These are phyloP conservation scores for Nasturtium officinale DNA, from an alignment of 345 rosid genomes.

Conservation along the genomic window DNA sequence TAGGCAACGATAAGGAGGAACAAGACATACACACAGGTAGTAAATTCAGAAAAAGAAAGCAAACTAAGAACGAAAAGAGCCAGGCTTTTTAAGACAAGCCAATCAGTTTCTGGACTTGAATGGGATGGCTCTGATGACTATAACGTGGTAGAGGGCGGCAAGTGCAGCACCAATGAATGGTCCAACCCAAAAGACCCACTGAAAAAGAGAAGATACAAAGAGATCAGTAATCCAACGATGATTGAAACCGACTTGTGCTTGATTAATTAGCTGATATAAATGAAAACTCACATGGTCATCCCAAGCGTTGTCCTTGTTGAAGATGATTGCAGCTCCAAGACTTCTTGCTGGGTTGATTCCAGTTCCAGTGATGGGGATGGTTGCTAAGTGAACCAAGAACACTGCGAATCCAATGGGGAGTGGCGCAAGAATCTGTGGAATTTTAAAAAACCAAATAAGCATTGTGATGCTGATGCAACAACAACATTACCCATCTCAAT, in stretches of 20 bases:
- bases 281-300: constrained; percentile 50
- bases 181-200: constrained; percentile 67
- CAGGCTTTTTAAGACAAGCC: neutral
- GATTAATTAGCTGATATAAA: neutral
- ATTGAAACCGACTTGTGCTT: neutral
- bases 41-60: constrained; percentile 33
- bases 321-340: constrained; percentile 54
- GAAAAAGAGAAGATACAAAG: neutral
- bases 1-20: constrained; percentile 27
- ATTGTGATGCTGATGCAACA: neutral
- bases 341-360: constrained; percentile 61
- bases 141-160: constrained; percentile 58
- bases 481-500: neutral
- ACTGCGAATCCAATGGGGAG: constrained; percentile 60
- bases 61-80: constrained; percentile 31
- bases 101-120: constrained; percentile 48
- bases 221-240: neutral
- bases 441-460: neutral
- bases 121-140: constrained; percentile 59
- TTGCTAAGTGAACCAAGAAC: constrained; percentile 60
- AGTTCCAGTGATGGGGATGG: constrained; percentile 56
- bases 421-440: constrained; percentile 49
- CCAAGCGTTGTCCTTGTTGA: constrained; percentile 55
- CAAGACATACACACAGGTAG: constrained; percentile 27
- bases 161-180: constrained; percentile 61